phyloP scores from a whole-genome alignment of 805 yeast species.

The Kregervanrija pseudodelftensis region DNA sequence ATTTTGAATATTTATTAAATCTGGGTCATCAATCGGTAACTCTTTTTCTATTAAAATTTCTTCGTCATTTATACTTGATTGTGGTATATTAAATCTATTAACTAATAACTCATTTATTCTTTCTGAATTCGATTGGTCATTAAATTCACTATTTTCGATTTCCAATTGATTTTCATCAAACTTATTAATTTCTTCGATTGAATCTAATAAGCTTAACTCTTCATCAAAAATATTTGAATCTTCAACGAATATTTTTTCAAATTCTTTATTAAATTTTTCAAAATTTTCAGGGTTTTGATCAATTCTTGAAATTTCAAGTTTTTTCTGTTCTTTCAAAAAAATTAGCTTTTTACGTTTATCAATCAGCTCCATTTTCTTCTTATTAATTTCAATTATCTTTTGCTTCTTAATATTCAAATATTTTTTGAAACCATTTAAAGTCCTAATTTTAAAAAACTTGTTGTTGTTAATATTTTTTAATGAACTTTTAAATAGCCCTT shows the following conservation, averaged over 20 bases:
- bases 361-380: neutral
- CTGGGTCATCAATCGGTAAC: conserved; percentile 29
- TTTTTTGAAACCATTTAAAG: conserved; percentile 25
- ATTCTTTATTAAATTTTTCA: neutral
- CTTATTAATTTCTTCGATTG: conserved; percentile 1
- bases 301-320: neutral
- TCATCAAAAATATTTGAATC: conserved; percentile 1
- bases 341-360: neutral
- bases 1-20: conserved; percentile 29
- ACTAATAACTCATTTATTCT: neutral
- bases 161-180: conserved; percentile 3
- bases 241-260: neutral
- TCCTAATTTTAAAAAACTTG: conserved; percentile 12
- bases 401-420: conserved; percentile 24
- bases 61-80: conserved; percentile 12
- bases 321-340: neutral
- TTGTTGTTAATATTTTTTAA: neutral
- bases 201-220: neutral
- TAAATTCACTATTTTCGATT: neutral
- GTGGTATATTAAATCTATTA: neutral
- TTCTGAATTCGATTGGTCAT: neutral
- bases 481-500: conserved; percentile 13
- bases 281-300: neutral
- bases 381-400: conserved; percentile 16
- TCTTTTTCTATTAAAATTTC: conserved; percentile 26